Base-by-base conservation (phyloP, 2,329 filamentous ascomycete genomes). In the Ceratocystis diversiconidia region DNA sequence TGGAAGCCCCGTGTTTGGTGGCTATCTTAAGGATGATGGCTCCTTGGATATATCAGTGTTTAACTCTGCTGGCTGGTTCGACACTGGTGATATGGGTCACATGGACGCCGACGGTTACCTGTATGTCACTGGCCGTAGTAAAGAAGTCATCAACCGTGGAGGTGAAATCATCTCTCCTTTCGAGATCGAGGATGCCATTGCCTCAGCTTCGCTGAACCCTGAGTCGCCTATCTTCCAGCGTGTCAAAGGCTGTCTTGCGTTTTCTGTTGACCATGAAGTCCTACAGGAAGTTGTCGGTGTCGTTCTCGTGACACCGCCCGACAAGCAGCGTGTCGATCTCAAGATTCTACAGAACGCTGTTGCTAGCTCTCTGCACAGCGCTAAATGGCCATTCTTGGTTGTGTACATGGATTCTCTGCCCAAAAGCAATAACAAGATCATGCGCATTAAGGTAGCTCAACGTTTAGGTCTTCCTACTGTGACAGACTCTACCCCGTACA, bases 81-180 rank as follows among this genome's bases (percentile, higher is more conserved):
- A 81, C 61, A 82, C 80, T 8, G 80, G 80, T 30, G 80, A 82
- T 67, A 74, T 82, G 68, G 80, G 80, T 2, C 79, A 80, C 65
- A 74, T 82, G 66, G 80, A 82, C 68, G 65, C 71, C 0, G 77
- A 80, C 10, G 79, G 79, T 30, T 82, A 78, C 68, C 75, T 82
- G 7, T 82, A 78, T 71, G 79, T 82, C 68, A 82, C 80, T 1
- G 80, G 80, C 6, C 76, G 80, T 36, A 81, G 76, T 70, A 83
- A 82, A 69, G 80, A 82, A 65, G 79, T 82, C 65, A 82, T 83
- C 71, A 82, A 82, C 70, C 77, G 80, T 10, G 81, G 81, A 44
- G 80, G 81, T 43, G 81, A 84, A 70, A 75, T 83, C n/a, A 82
- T 84, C 66, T 82, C 79, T 3, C 81, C 81, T 0, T 82, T 83